phyloP scores from a whole-genome alignment of 768 basidiomycete genomes.

The Trametes cingulata region DNA sequence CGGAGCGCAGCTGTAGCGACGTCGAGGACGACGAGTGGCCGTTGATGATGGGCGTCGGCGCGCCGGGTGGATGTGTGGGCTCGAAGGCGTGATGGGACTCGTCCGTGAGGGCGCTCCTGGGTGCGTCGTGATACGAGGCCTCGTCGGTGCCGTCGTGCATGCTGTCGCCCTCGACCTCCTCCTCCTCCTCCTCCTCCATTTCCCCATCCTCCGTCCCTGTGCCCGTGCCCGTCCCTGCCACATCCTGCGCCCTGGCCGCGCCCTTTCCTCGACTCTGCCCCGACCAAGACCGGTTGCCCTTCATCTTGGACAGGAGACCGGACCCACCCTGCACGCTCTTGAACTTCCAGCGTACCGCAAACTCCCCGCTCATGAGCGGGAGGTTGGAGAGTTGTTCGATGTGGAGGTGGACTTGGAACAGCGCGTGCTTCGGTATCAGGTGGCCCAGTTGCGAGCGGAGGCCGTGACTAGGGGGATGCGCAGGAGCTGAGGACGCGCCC shows the following conservation, averaged over 20 bases:
- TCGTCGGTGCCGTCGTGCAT: conserved; percentile 18
- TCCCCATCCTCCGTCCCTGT: not conserved
- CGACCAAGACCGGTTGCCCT: conserved; percentile 27
- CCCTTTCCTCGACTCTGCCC: conserved; percentile 22
- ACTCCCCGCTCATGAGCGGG: conserved; percentile 70
- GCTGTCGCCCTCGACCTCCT: conserved; percentile 14
- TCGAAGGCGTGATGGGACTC: conserved; percentile 16
- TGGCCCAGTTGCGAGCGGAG: conserved; percentile 62
- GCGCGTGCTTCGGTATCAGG: conserved; percentile 63
- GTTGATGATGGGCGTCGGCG: conserved; percentile 18
- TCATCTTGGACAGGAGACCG: conserved; percentile 46
- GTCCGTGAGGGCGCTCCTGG: conserved; percentile 9
- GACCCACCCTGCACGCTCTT: conserved; percentile 52
- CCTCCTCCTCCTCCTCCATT: conserved; percentile 4
- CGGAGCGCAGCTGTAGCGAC: conserved; percentile 31
- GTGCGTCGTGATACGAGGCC: conserved; percentile 4
- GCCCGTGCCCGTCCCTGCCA: not conserved
- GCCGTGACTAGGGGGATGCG: conserved; percentile 21
- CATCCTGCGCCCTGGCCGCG: conserved; percentile 8
- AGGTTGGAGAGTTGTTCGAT: conserved; percentile 73
- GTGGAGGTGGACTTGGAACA: conserved; percentile 59
- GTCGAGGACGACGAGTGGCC: conserved; percentile 3
- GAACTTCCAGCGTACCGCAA: conserved; percentile 71
- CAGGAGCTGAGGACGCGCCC: conserved; percentile 14
- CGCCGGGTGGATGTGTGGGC: conserved; percentile 13